Evolutionary conservation across 2,329 filamentous ascomycete genomes (phyloP).

Genomic region (Cryphonectria naterciae): DNA sequence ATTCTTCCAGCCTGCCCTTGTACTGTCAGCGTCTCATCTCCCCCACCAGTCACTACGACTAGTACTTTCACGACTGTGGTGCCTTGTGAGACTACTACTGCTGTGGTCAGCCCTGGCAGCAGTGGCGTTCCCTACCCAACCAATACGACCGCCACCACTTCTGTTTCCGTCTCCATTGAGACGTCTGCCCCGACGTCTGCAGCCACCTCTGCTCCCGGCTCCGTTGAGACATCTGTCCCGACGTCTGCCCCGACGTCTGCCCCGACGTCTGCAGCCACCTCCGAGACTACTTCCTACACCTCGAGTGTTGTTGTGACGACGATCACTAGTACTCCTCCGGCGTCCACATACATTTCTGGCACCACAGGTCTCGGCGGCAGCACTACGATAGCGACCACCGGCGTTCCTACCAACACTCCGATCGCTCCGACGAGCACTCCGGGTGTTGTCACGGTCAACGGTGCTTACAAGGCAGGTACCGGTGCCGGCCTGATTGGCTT

Average conservation of each 20-base stretch:
- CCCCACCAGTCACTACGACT: constrained; percentile 38
- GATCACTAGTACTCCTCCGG: constrained; percentile 30
- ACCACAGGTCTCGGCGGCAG: constrained; percentile 28
- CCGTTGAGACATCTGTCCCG: constrained; percentile 1
- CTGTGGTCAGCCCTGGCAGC: constrained; percentile 22
- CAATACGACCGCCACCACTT: constrained; percentile 21
- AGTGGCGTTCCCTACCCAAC: constrained; percentile 21
- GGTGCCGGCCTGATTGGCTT: constrained; percentile 43
- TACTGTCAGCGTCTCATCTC: constrained; percentile 43
- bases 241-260: constrained; percentile 13
- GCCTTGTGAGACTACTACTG: constrained; percentile 27
- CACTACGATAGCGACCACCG: constrained; percentile 1
- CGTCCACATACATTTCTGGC: constrained; percentile 30
- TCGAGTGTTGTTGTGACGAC: constrained; percentile 26
- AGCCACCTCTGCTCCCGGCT: constrained; percentile 17
- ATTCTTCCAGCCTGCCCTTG: constrained; percentile 50
- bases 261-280: constrained; percentile 28
- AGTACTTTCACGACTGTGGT: constrained; percentile 31
- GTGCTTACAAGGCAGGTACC: constrained; percentile 41
- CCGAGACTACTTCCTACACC: constrained; percentile 16
- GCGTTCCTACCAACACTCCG: constrained; percentile 36
- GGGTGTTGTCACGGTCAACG: constrained; percentile 40
- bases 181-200: constrained; percentile 20
- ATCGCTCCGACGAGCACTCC: constrained; percentile 34
- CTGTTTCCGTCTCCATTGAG: constrained; percentile 16